phyloP scores from a whole-genome alignment of 495 filamentous ascomycete species.

The Patellaria atrata region DNA sequence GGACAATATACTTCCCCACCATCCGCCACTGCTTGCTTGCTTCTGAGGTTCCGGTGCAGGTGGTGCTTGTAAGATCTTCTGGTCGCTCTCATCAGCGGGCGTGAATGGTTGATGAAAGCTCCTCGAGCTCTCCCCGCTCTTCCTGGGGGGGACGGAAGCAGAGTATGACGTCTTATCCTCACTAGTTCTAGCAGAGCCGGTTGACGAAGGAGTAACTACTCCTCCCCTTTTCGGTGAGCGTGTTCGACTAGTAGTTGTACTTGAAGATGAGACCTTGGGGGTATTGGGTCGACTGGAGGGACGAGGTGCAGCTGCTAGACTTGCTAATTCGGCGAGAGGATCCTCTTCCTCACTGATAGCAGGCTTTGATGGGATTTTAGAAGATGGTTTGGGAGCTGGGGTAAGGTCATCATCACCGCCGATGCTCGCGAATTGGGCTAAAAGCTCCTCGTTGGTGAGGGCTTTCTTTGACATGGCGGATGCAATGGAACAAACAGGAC shows the following conservation, averaged over 20 bases:
- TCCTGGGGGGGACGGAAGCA: constrained; percentile 34
- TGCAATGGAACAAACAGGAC: neutral
- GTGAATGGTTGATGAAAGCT: constrained; percentile 43
- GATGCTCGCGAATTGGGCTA: constrained; percentile 67
- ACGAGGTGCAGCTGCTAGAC: constrained; percentile 44
- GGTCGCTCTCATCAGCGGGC: constrained; percentile 25
- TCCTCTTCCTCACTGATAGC: constrained; percentile 50
- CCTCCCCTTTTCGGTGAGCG: constrained; percentile 43
- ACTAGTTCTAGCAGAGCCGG: constrained; percentile 31
- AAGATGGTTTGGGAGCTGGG: constrained; percentile 1
- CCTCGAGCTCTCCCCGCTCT: constrained; percentile 59
- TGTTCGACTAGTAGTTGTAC: constrained; percentile 35
- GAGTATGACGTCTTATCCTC: constrained; percentile 49
- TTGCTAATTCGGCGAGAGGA: constrained; percentile 73
- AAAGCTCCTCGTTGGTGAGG: constrained; percentile 63
- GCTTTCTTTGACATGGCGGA: too few relatives aligned
- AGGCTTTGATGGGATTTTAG: neutral
- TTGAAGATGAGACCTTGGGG: constrained; percentile 50
- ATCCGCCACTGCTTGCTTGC: constrained; percentile 47
- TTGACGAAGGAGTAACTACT: constrained; percentile 40
- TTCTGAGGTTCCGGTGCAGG: constrained; percentile 22
- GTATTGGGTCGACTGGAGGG: constrained; percentile 65
- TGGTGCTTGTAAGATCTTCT: constrained; percentile 29
- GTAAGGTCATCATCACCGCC: constrained; percentile 21
- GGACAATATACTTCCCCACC: constrained; percentile 78